phyloP scores from a whole-genome alignment of 305 asterid species.

The Fraxinus xanthoxyloides region DNA sequence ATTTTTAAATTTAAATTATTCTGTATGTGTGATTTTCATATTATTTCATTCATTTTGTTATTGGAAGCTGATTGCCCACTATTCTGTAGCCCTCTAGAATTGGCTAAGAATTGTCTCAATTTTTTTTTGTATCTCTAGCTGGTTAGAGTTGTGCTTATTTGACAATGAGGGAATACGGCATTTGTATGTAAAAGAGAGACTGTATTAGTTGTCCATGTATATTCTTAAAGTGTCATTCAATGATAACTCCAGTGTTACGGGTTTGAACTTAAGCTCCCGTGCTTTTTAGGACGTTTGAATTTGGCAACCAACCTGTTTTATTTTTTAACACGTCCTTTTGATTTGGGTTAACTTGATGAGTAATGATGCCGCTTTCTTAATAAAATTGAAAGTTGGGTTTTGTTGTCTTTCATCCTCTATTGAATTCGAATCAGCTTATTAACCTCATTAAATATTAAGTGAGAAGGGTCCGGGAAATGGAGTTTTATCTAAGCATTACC shows the following conservation, averaged over 20 bases:
- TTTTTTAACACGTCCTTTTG: slow-evolving; percentile 12
- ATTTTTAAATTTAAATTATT: background rate
- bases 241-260: background rate
- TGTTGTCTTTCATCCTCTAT: background rate
- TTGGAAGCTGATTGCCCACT: background rate
- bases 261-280: slow-evolving; percentile 20
- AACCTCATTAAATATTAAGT: background rate
- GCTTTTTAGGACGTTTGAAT: slow-evolving; percentile 18
- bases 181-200: background rate
- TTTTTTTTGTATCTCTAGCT: background rate
- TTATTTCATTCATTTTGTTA: background rate
- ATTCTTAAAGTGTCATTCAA: background rate
- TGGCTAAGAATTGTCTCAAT: background rate
- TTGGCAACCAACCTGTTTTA: background rate
- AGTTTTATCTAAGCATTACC: slow-evolving; percentile 11
- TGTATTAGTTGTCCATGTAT: background rate
- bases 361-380: background rate
- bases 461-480: slow-evolving; percentile 10
- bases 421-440: background rate
- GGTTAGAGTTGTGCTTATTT: background rate
- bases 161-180: background rate
- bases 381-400: background rate
- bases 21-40: background rate
- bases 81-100: background rate
- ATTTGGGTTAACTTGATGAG: slow-evolving; percentile 2